A percentile compares a stretch with the other conserved stretches of the same genome.
These are phyloP conservation scores for Heterobasidion occidentale DNA, from an alignment of 1,284 basidiomycete genomes.

Conservation along the genomic window DNA sequence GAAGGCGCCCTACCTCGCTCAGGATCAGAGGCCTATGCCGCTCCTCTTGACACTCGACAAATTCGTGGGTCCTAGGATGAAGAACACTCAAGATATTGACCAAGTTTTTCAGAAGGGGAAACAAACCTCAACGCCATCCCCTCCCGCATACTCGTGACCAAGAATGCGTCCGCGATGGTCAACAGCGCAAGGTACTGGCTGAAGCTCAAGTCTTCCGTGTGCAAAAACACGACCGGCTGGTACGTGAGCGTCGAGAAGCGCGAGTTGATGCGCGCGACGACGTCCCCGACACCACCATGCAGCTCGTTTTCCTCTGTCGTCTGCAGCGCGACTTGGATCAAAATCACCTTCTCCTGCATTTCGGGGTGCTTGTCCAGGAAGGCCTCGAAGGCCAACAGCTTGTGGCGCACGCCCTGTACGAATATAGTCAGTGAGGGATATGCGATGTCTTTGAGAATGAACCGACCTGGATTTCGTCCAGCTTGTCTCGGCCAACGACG, in stretches of 20 bases:
- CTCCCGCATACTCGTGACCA: constrained; percentile 78
- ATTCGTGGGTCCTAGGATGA: constrained; percentile 55
- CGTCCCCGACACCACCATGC: constrained; percentile 68
- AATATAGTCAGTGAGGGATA: background rate
- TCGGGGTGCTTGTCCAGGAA: constrained; percentile 77
- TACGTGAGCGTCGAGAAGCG: constrained; percentile 79
- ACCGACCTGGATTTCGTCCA: constrained; percentile 66
- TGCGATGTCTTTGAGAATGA: too few relatives aligned
- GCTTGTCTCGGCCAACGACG: constrained; percentile 82
- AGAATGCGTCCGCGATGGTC: constrained; percentile 81
- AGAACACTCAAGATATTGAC: background rate
- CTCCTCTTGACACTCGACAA: constrained; percentile 75
- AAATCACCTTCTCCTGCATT: constrained; percentile 73
- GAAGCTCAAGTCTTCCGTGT: constrained; percentile 83
- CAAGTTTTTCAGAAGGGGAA: background rate
- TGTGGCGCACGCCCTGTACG: constrained; percentile 67
- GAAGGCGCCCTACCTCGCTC: constrained; percentile 45
- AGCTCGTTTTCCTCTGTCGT: constrained; percentile 74
- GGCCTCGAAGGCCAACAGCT: constrained; percentile 77
- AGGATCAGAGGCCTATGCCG: constrained; percentile 67
- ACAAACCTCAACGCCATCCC: constrained; percentile 70
- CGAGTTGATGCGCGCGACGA: constrained; percentile 78
- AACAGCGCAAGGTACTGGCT: constrained; percentile 80
- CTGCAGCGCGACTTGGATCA: constrained; percentile 83
- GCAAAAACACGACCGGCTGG: constrained; percentile 83